Evolutionary conservation across 1,284 basidiomycete genomes (phyloP).

Genomic region (Caloboletus firmus): DNA sequence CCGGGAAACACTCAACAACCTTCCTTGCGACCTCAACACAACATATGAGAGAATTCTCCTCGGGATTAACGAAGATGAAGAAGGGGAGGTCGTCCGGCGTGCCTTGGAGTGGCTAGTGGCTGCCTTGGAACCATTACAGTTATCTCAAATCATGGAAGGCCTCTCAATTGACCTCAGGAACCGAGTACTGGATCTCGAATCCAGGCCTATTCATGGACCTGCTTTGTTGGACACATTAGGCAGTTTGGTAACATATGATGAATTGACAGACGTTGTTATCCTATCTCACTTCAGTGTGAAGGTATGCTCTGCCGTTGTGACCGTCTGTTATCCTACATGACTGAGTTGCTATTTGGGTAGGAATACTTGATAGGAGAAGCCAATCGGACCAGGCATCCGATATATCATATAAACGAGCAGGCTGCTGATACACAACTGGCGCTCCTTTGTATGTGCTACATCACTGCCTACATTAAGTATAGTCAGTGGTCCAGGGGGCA

Average conservation of each 20-base stretch:
- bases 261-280: background rate
- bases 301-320: background rate
- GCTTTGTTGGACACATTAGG: constrained; percentile 10
- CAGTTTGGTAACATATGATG: constrained; percentile 7
- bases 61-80: background rate
- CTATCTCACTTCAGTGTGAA: constrained; percentile 12
- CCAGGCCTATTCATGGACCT: constrained; percentile 1
- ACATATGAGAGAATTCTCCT: constrained; percentile 12
- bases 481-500: background rate
- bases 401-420: background rate
- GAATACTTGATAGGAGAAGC: background rate
- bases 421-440: background rate
- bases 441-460: background rate
- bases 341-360: background rate
- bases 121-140: background rate
- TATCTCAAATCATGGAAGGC: constrained; percentile 13
- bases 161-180: background rate
- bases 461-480: background rate
- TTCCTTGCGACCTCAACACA: constrained; percentile 3
- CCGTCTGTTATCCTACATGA: background rate
- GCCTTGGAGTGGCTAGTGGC: constrained; percentile 12
- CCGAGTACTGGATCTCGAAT: background rate
- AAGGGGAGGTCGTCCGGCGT: background rate
- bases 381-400: background rate
- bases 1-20: background rate